A percentile compares a stretch with the other conserved stretches of the same genome.
phyloP scores from a whole-genome alignment of 805 yeast genomes.

The Kodamaea kaohsiungensis region DNA sequence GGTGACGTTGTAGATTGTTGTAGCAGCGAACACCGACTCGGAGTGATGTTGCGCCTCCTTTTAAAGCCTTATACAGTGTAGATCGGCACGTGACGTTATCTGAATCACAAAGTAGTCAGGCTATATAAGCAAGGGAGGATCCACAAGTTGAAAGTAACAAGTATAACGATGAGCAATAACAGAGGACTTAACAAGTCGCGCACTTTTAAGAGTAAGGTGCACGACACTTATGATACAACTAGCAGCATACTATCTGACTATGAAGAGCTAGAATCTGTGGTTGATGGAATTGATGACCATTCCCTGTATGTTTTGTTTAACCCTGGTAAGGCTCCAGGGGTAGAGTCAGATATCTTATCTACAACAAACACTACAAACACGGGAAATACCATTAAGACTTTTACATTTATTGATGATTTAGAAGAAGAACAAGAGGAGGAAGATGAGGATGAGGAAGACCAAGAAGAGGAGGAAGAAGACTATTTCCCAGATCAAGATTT shows the following conservation, averaged over 20 bases:
- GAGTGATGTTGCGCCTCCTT: background rate
- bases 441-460: slow-evolving; percentile 7
- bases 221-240: slow-evolving; percentile 13
- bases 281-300: slow-evolving; percentile 13
- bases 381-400: slow-evolving; percentile 11
- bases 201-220: slow-evolving; percentile 2
- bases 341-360: slow-evolving; percentile 15
- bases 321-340: slow-evolving; percentile 6
- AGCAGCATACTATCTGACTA: slow-evolving; percentile 16
- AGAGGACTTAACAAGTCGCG: slow-evolving; percentile 10
- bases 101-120: background rate
- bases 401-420: slow-evolving; percentile 7
- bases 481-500: slow-evolving; percentile 3
- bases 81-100: slow-evolving; percentile 8
- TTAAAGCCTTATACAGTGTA: too few species aligned
- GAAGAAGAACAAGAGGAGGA: slow-evolving; percentile 13
- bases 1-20: background rate
- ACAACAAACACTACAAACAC: slow-evolving; percentile 16
- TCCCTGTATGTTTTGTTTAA: slow-evolving; percentile 18
- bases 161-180: slow-evolving; percentile 4
- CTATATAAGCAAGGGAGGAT: background rate
- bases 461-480: slow-evolving; percentile 3
- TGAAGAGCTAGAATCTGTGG: slow-evolving; percentile 13
- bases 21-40: background rate
- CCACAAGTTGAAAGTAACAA: background rate